These are phyloP conservation scores for Spinacia oleracea DNA, from an alignment of 179 eudicot genomes.

Conservation along the genomic window DNA sequence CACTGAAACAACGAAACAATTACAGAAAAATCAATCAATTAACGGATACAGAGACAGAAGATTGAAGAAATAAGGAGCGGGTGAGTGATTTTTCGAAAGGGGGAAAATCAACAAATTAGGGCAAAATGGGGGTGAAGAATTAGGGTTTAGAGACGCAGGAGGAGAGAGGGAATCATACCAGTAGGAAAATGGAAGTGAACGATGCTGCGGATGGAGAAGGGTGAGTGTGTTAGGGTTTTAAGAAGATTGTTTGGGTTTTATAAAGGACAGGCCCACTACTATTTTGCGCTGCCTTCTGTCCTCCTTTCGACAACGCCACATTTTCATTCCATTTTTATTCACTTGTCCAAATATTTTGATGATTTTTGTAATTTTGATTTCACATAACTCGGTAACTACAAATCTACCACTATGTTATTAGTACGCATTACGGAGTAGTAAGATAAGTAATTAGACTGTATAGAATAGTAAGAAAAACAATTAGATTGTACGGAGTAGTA, in stretches of 20 bases:
- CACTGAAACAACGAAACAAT: slow-evolving; percentile 12
- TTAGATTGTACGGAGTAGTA: no score
- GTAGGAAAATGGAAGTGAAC: no score
- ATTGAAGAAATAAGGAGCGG: neutral
- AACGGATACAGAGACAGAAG: neutral
- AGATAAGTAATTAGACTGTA: no score
- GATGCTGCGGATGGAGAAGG: neutral
- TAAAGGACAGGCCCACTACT: slow-evolving; percentile 10
- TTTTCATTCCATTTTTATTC: neutral
- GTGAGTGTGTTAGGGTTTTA: slow-evolving; percentile 2
- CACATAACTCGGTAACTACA: no score
- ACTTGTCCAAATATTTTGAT: no score
- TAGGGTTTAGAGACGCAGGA: slow-evolving; percentile 7
- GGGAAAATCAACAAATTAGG: neutral
- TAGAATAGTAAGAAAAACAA: no score
- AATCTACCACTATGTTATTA: no score
- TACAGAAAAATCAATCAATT: neutral
- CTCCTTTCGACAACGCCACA: slow-evolving; percentile 2
- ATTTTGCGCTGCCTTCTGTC: neutral
- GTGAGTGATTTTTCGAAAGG: neutral
- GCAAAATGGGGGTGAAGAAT: neutral
- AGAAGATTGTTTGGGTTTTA: slow-evolving; percentile 5
- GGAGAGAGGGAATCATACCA: neutral
- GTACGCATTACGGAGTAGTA: no score
- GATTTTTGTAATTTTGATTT: no score